Evolutionary conservation across 2,329 filamentous ascomycete genomes (phyloP).

Genomic region (Lasiodiplodia gonubiensis): DNA sequence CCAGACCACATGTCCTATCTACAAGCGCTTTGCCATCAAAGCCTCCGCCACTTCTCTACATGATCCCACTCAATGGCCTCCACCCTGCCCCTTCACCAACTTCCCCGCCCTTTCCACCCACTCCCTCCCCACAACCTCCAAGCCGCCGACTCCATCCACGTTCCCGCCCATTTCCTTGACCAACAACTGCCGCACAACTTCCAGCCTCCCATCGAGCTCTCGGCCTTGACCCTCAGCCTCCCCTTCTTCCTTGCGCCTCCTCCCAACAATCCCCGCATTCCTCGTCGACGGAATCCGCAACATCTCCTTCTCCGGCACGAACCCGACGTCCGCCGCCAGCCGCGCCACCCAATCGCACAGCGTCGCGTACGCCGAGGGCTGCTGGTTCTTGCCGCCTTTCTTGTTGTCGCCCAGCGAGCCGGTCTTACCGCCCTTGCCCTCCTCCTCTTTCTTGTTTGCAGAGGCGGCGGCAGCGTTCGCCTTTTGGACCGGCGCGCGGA

Average conservation of each 20-base stretch:
- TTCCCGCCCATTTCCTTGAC: conserved; percentile 53
- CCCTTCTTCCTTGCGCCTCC: conserved; percentile 35
- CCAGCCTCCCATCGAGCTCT: conserved; percentile 58
- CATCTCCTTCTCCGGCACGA: conserved; percentile 79
- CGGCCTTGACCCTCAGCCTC: conserved; percentile 56
- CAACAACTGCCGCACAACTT: conserved; percentile 67
- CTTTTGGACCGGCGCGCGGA: conserved; percentile 62
- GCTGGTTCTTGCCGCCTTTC: conserved; percentile 39
- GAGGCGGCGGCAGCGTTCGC: too few species aligned
- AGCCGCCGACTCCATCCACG: conserved; percentile 44
- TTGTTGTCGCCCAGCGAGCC: conserved; percentile 30
- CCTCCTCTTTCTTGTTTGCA: neutral
- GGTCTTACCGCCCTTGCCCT: conserved; percentile 33
- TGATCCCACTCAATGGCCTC: conserved; percentile 46
- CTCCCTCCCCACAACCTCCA: conserved; percentile 51
- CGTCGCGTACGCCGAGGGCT: conserved; percentile 77
- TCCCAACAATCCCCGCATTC: conserved; percentile 79
- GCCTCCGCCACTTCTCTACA: too few species aligned
- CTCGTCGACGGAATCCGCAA: conserved; percentile 90
- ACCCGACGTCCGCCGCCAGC: conserved; percentile 75
- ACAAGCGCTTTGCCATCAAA: too few species aligned
- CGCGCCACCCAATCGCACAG: conserved; percentile 78
- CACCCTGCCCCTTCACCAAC: conserved; percentile 53
- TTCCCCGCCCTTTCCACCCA: conserved; percentile 60
- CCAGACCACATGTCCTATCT: too few species aligned